Base-by-base conservation (phyloP, 108 stramenopile genomes). In the Cyclostephanos tholiformis region DNA sequence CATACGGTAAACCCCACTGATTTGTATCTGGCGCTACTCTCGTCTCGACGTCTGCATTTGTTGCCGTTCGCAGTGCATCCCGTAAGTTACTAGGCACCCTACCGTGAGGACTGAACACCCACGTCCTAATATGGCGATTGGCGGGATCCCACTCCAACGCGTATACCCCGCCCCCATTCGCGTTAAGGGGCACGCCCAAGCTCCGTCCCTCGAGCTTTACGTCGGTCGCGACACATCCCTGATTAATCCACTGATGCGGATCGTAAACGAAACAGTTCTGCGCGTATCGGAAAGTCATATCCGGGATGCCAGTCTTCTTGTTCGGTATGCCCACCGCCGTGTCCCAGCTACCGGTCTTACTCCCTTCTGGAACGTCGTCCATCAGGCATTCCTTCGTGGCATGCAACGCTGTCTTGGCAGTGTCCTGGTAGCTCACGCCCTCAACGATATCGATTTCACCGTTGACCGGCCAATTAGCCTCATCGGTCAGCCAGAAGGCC, bases 381-480 rank as follows among this genome's bases (percentile, higher is more conserved):
- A 80, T 76, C 55, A 75, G 68, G 51, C 85, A 84, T 41, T 58
- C 66, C 23, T 49, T 58, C 1, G 82, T 72, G 55, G 78, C 88
- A 76, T 95, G 95, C 63, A 96, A 71, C 48, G 95, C 95, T 49
- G 95, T 96, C 83, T 96, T 96, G 76, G 84, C 92, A 26, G 76
- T 80, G 22, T 75, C 61, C 65, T 92, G 92, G 56, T 81, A 79
- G 61, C 93, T 96, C 38, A 96, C 90, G 23, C 91, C 90, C 71
- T 96, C 95, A 10, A 96, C 85, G 39, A 96, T 96, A 64, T 96
- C 95, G 63, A 96, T 93, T 72, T 96, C 95, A 39, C 95, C 95
- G 77, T 92, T 67, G 10, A 87, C 72, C 0, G 95, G 95, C 95
- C 95, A 95, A 64, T 87, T 76, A 26, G 75, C 86, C 72, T 94